Conservation (phyloP, 192 early-diverging fungal species). For the Dimargaris cristalligena region DNA sequence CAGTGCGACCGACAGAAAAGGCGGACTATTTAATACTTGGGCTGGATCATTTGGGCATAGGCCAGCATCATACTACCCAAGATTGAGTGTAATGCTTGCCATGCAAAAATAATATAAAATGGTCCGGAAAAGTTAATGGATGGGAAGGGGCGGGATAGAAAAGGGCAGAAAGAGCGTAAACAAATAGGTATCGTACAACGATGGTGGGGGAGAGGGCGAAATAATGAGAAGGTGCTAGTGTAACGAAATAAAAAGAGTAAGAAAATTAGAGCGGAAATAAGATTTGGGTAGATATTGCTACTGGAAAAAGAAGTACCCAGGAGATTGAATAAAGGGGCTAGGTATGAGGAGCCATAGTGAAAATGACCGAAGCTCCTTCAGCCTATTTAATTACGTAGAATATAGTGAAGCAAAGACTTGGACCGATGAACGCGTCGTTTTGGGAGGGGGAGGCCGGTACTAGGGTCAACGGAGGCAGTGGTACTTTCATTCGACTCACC, state of each 20-base stretch:
- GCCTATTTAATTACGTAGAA: constrained; percentile 5
- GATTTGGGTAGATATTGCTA: not conserved
- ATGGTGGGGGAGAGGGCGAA: no score
- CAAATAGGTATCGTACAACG: not conserved
- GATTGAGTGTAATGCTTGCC: no score
- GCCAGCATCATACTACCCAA: no score
- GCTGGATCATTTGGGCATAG: no score
- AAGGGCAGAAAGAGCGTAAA: no score
- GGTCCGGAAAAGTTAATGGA: no score
- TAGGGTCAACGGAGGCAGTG: no score
- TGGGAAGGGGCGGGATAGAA: no score
- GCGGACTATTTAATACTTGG: no score
- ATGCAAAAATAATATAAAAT: no score
- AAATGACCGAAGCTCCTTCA: not conserved
- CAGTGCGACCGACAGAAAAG: no score
- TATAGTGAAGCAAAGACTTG: constrained; percentile 9
- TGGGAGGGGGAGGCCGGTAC: not conserved
- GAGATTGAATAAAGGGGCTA: not conserved
- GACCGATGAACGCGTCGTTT: constrained; percentile 6
- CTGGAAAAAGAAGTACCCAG: not conserved
- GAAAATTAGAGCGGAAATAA: not conserved
- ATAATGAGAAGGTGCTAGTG: not conserved
- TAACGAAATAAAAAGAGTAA: not conserved
- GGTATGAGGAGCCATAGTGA: not conserved
- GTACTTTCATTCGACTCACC: no score